Conservation (phyloP, 2,329 filamentous ascomycete genomes). For the Pestalotiopsis sp. region DNA sequence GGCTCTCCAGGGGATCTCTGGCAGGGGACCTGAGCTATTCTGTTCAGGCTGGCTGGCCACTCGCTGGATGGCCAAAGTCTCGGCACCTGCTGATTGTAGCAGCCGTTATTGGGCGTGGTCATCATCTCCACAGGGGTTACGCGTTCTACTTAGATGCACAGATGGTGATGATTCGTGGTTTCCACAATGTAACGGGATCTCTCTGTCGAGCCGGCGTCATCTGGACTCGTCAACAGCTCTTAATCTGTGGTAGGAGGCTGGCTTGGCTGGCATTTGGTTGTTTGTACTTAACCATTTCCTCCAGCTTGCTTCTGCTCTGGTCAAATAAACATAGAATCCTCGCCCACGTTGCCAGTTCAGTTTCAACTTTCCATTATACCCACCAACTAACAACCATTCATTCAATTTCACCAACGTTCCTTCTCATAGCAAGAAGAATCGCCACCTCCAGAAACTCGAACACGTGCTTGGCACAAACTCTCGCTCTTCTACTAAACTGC, state of each 20-base stretch:
- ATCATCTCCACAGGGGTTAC: not conserved
- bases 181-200: not conserved
- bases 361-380: not conserved
- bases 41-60: not conserved
- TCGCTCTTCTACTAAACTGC: not conserved
- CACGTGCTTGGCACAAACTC: not conserved
- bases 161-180: not conserved
- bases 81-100: slow-evolving; percentile 11
- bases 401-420: not conserved
- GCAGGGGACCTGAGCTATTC: not conserved
- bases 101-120: not conserved
- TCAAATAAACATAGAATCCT: not conserved
- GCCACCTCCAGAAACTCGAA: not conserved
- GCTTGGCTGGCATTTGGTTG: not conserved
- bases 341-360: not conserved
- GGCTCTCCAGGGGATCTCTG: not conserved
- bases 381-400: not conserved
- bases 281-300: not conserved
- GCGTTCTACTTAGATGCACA: not conserved
- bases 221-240: not conserved
- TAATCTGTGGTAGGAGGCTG: not conserved
- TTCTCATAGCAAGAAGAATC: not conserved
- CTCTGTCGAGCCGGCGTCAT: not conserved
- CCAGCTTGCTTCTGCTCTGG: not conserved
- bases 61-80: not conserved